These are phyloP conservation scores for Spatholobus suberectus DNA, from an alignment of 306 rosid genomes.

Conservation along the genomic window DNA sequence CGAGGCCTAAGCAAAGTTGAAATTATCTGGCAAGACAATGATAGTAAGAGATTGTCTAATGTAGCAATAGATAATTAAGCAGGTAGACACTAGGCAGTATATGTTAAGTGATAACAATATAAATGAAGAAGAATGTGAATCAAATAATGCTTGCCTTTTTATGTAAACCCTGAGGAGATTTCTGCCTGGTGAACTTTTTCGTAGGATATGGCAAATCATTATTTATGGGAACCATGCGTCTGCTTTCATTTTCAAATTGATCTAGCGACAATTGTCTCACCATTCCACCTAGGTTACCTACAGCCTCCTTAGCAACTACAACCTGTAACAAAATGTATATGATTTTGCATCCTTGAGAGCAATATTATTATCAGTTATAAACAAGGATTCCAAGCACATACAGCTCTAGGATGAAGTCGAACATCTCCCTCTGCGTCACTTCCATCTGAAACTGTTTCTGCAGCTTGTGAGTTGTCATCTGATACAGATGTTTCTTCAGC, in stretches of 20 bases:
- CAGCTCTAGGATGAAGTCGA: slow-evolving; percentile 98
- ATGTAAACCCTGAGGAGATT: slow-evolving; percentile 95
- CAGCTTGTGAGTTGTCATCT: slow-evolving; percentile 83
- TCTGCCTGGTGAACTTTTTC: slow-evolving; percentile 90
- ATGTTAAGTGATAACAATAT: slow-evolving; percentile 8
- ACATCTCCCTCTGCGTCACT: slow-evolving; percentile 97
- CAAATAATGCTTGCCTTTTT: slow-evolving; percentile 74
- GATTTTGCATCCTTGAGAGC: slow-evolving; percentile 44
- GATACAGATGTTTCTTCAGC: slow-evolving; percentile 84
- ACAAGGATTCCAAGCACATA: slow-evolving; percentile 54
- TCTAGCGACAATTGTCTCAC: slow-evolving; percentile 97
- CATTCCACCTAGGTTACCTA: slow-evolving; percentile 98
- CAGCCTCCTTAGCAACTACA: slow-evolving; percentile 97
- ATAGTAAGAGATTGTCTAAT: slow-evolving; percentile 24
- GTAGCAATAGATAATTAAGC: slow-evolving; percentile 24
- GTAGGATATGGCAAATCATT: slow-evolving; percentile 77
- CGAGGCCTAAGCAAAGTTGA: slow-evolving; percentile 88
- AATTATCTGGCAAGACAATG: slow-evolving; percentile 68
- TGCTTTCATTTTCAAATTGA: slow-evolving; percentile 99
- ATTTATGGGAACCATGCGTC: slow-evolving; percentile 93
- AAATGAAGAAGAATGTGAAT: slow-evolving; percentile 14
- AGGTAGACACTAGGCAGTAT: slow-evolving; percentile 5
- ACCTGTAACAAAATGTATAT: slow-evolving; percentile 65
- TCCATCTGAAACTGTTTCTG: slow-evolving; percentile 89
- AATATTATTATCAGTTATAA: slow-evolving; percentile 23